Evolutionary conservation across 2,329 filamentous ascomycete genomes (phyloP), one percentile per base, ranked within the genome.

Genomic region (Onygenales sp.): DNA sequence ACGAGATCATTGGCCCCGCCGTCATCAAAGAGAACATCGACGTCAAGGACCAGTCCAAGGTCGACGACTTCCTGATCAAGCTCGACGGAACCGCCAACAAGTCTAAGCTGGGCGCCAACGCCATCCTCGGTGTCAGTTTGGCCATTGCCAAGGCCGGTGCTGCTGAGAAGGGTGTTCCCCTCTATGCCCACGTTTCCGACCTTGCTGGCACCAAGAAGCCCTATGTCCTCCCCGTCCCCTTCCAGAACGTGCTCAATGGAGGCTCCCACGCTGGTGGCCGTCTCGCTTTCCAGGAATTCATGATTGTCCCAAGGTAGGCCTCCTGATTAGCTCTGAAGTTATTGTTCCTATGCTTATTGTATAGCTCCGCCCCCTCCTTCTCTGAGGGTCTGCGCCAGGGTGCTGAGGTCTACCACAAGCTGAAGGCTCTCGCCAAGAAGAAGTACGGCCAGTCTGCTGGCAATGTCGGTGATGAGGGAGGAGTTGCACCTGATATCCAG

Each of bases 381-480:
- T 84, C 85, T 64, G 93, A 98, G 82, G 93, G 86, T 70, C 85
- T 98, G 78, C 91, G 92, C 73, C 89, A 95, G 77, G 93, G 93
- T 74, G 77, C 92, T 66, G 93, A 98, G 78, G 90, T 96, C 67
- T 98, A 98, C 86, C 92, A 97, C 77, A 87, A 88, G 77, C 87
- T 98, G 67, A 98, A 98, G 87, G 68, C 81, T 66, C 84, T 97
- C 58, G 91, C 93, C 74, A 97, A 97, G 88, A 93, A 96, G 88
- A 93, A 88, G 83, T 98, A 98, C 74, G 93, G 93, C 71, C 92
- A 95, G 77, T 96, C 93, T 60, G 93, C 93, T 62, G 93, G 92
- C 74, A 98, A 98, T 74, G 93, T 98, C 63, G 93, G 93, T 77
- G 93, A 98, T 72, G 93, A 98, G 85, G 93, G 93, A 82, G 93